A percentile compares a stretch with the other conserved stretches of the same genome.
These are phyloP conservation scores for Sophora flavescens DNA, from an alignment of 306 rosid genomes.

Conservation along the genomic window DNA sequence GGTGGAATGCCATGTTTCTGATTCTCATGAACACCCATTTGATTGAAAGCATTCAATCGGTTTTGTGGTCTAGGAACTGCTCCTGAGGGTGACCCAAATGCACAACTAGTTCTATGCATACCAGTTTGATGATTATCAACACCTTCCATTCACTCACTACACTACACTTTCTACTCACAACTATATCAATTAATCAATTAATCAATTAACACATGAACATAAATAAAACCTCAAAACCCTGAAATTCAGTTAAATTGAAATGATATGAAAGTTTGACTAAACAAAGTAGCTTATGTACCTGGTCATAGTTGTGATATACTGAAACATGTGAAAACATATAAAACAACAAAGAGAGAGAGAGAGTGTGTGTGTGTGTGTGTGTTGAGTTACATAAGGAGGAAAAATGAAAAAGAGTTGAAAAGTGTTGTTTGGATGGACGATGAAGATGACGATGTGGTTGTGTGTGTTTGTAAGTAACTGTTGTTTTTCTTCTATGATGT, in stretches of 20 bases:
- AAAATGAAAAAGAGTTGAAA: constrained; percentile 33
- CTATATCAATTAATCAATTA: constrained; percentile 20
- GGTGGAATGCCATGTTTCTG: constrained; percentile 81
- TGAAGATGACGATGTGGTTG: constrained; percentile 40
- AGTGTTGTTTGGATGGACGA: constrained; percentile 34
- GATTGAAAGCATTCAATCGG: constrained; percentile 53
- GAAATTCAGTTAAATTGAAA: constrained; percentile 6
- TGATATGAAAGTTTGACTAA: background rate
- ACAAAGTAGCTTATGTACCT: constrained; percentile 44
- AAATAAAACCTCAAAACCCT: constrained; percentile 12
- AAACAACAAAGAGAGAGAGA: background rate
- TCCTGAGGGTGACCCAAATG: constrained; percentile 49
- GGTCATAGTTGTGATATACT: constrained; percentile 24
- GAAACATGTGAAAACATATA: background rate
- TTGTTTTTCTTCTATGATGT: background rate
- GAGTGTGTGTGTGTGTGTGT: background rate
- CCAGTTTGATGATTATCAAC: constrained; percentile 18
- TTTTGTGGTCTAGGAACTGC: constrained; percentile 44
- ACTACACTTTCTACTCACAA: constrained; percentile 28
- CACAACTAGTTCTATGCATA: constrained; percentile 42
- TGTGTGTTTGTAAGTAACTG: background rate
- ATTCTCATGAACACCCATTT: constrained; percentile 62
- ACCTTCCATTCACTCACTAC: constrained; percentile 60
- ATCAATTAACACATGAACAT: background rate
- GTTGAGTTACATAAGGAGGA: background rate